Evolutionary conservation across 31 red algal genomes (phyloP).

Genomic region (Bonnemaisonia californica): DNA sequence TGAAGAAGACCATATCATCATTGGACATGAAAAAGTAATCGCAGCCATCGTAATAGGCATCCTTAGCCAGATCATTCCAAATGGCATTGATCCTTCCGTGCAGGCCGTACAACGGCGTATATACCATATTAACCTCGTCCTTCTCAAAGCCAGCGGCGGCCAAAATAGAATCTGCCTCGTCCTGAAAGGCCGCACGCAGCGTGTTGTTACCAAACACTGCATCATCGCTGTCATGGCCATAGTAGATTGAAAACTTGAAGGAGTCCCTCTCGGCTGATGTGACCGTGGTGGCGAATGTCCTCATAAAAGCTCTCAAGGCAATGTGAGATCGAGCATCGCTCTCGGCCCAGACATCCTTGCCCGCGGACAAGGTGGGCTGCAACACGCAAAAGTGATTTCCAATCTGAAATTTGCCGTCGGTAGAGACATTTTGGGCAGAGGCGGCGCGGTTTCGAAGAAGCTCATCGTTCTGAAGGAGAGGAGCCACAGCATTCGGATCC

Average conservation of each 20-base stretch:
- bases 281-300: constrained; percentile 63
- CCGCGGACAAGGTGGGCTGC: constrained; percentile 72
- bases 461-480: background rate
- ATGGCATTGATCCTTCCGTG: constrained; percentile 80
- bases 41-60: constrained; percentile 78
- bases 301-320: constrained; percentile 65
- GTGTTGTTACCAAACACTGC: constrained; percentile 51
- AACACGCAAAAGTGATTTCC: constrained; percentile 77
- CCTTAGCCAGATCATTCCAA: constrained; percentile 82
- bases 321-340: constrained; percentile 63
- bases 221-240: constrained; percentile 82
- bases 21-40: constrained; percentile 86
- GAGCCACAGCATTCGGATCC: background rate
- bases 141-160: constrained; percentile 30
- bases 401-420: background rate
- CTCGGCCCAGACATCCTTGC: constrained; percentile 49
- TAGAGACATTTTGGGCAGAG: background rate
- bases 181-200: constrained; percentile 47
- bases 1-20: constrained; percentile 87
- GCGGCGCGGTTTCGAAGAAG: background rate
- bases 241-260: constrained; percentile 75
- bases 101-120: constrained; percentile 67
- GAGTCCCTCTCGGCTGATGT: constrained; percentile 38
- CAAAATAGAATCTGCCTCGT: constrained; percentile 31
- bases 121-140: constrained; percentile 45